Base-by-base conservation (phyloP, 2,329 filamentous ascomycete genomes). In the Colletotrichum abscissum region DNA sequence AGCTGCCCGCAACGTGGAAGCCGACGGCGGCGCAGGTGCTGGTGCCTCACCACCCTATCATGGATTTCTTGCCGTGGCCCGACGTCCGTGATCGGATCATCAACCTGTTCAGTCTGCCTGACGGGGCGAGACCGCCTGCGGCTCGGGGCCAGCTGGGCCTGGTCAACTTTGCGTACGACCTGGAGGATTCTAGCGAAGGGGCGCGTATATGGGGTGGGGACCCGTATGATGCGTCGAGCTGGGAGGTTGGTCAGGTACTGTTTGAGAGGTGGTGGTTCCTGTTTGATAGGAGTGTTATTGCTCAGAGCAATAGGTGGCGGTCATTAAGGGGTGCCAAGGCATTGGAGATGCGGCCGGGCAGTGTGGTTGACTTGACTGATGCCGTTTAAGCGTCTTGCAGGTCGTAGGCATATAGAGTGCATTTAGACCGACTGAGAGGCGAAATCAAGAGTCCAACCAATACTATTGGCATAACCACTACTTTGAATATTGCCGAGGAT, bases 201-300 rank as follows among this genome's bases (percentile, higher is more conserved):
- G 76, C 87, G 64, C 78, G 86, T 14, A 84, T 91, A 73, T 87
- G 84, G 78, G 85, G 87, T 5, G 77, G 80, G 0, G 86, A 90
- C 74, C 86, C 88, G 24, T 88, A 86, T 74, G 83, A 88, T 62
- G 80, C 83, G 6, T 77, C 78, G 28, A 83, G 82, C 35, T 92
- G 89, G 89, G 89, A 92, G 78, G 83, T 91, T 14, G 89, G 89
- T 1, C 88, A 91, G 78, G 77, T 85, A n/a, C 79, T 91, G 26
- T 91, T 90, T 78, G 84, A 87, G 78, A 84, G 86, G 54, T 91
- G 89, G 89, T 92, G 88, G 88, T 91, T 89, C 80, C 79, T 89
- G 46, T 88, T 91, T 77, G 89, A 91, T 76, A 78, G 83, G 9
- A 81, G 82, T 12, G 84, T 91, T 19, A 79, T 91, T n/a, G 84